Percentiles rank a stretch among this genome's conserved stretches.
Conservation (phyloP, 225 moss, liverwort and hornwort species). For the Physcomitrellopsis africana region DNA sequence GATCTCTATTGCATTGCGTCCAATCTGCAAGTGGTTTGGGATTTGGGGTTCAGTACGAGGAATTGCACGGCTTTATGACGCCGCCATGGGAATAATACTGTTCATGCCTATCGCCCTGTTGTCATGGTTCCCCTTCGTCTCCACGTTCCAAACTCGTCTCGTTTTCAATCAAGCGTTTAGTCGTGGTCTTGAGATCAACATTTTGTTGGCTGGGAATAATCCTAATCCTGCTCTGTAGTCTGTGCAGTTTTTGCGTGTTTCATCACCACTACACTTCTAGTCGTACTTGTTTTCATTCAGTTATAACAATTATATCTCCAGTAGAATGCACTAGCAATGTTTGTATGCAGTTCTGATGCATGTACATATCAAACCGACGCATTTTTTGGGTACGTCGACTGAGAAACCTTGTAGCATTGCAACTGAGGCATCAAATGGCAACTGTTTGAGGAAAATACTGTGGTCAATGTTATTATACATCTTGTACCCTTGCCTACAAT, state of each 20-base stretch:
- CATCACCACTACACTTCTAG: no score
- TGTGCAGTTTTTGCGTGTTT: not conserved
- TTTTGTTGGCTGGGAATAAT: constrained; percentile 79
- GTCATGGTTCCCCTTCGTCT: constrained; percentile 98
- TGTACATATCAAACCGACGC: not conserved
- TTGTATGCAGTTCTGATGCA: not conserved
- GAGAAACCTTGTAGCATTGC: constrained; percentile 11
- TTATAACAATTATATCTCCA: not conserved
- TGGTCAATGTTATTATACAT: no score
- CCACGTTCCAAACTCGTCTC: constrained; percentile 95
- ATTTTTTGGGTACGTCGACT: constrained; percentile 20
- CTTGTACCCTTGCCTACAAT: no score
- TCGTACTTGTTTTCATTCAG: no score
- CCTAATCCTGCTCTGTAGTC: constrained; percentile 59
- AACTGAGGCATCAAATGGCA: not conserved
- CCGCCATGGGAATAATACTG: constrained; percentile 64
- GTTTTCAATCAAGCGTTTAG: constrained; percentile 99
- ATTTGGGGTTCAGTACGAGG: constrained; percentile 62
- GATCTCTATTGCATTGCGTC: constrained; percentile 60
- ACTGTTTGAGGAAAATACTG: no score
- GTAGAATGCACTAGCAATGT: not conserved
- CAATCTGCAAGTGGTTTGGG: constrained; percentile 42
- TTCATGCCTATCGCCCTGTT: constrained; percentile 67
- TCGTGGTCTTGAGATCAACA: constrained; percentile 91
- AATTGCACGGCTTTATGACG: constrained; percentile 64